Evolutionary conservation across 306 rosid genomes (phyloP).

Genomic region (Glycine tomentella): DNA sequence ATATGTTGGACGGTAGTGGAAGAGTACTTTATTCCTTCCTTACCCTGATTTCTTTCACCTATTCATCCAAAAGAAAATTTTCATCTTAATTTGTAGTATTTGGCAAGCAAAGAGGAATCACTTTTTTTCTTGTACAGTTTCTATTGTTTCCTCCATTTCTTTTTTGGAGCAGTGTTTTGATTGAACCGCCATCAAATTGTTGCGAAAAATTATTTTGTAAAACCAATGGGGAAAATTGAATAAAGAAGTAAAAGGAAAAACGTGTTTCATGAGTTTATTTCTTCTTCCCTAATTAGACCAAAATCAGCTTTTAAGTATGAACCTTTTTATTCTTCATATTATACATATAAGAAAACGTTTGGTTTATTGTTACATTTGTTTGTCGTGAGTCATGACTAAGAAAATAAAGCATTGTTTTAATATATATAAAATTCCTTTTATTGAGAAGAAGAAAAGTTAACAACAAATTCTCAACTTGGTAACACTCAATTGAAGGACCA

Average conservation of each 20-base stretch:
- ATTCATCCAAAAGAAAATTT: constrained; percentile 22
- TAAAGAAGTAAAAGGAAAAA: neutral
- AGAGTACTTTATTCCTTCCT: constrained; percentile 64
- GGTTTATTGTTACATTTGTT: neutral
- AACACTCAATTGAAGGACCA: constrained; percentile 5
- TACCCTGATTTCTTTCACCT: constrained; percentile 43
- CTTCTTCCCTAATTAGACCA: neutral
- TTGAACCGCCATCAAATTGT: neutral
- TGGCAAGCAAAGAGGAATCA: constrained; percentile 36
- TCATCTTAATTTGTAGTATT: constrained; percentile 5
- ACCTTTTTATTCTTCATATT: neutral
- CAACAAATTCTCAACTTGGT: neutral
- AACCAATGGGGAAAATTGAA: neutral
- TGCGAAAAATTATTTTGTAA: neutral
- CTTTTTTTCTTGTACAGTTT: neutral
- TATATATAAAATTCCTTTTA: neutral
- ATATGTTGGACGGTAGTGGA: constrained; percentile 57
- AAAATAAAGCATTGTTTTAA: neutral
- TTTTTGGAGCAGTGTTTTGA: neutral
- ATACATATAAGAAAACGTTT: neutral
- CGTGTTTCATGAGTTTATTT: neutral
- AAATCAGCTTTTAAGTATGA: constrained; percentile 4
- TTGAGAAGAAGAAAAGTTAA: neutral
- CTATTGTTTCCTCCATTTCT: neutral
- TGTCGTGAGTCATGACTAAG: neutral